These are phyloP conservation scores for Pleurotus giganteus DNA, from an alignment of 768 basidiomycete genomes.

Conservation along the genomic window DNA sequence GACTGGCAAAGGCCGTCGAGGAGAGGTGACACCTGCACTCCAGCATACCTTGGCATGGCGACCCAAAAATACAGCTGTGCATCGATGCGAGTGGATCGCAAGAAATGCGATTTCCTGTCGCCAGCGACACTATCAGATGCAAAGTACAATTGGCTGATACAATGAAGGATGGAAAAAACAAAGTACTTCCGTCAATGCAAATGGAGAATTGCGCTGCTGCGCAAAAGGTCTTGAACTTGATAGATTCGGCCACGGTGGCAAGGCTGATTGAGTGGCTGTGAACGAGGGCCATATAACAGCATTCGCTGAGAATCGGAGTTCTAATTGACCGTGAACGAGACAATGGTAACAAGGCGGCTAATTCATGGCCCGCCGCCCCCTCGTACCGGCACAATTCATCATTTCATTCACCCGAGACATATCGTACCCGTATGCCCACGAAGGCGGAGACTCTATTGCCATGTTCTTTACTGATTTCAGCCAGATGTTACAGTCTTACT, in stretches of 20 bases:
- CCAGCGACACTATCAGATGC: conserved; percentile 5
- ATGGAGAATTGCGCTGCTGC: conserved; percentile 8
- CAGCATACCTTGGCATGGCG: conserved; percentile 9
- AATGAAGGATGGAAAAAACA: background rate
- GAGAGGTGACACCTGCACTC: background rate
- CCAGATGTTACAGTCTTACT: background rate
- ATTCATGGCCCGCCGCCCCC: background rate
- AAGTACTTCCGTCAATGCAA: conserved; percentile 4
- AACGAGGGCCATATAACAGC: background rate
- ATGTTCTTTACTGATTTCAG: background rate
- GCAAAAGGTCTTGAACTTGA: background rate
- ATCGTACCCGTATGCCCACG: background rate
- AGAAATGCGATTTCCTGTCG: conserved; percentile 6
- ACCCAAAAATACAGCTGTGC: background rate
- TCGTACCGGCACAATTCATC: background rate
- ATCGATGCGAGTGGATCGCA: background rate
- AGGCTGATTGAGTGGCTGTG: background rate
- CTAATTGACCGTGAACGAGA: background rate
- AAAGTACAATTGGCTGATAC: background rate
- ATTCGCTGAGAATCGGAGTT: background rate
- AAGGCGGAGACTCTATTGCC: background rate
- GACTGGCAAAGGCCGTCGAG: background rate
- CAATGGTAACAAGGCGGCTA: conserved; percentile 2
- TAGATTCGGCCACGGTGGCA: conserved; percentile 8
- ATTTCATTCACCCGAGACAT: background rate